Evolutionary conservation across 169 alveolate genomes (phyloP), one percentile per base, ranked within the genome.

Genomic region (Plasmodium yoelii): DNA sequence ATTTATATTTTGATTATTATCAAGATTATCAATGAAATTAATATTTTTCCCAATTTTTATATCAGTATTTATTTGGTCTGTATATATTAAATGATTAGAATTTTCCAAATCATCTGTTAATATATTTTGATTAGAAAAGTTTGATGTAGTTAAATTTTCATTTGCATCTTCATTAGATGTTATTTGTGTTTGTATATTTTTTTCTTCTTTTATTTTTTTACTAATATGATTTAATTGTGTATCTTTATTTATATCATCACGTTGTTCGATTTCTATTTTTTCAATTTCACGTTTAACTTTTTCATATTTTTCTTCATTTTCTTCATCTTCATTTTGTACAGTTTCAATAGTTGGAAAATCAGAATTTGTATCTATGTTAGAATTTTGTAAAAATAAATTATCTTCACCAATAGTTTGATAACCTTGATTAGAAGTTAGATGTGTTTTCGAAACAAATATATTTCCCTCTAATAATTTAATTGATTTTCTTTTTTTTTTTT

Each of bases 401-500:
- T 57, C 34, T 19, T 28, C 5, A n/a, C 15, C 10, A 19, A 19
- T 26, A 73, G 26, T 26, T 57, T 49, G 61, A 13, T 63, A 13
- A 4, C 24, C 22, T 34, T 24, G 22, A 39, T 8, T n/a, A 2
- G 64, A 39, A 28, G 22, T 28, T 6, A 60, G 42, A 51, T 71
- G 51, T 5, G 84, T 34, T 19, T 71, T 71, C 19, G 84, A 71
- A 1, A 67, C 10, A 8, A 49, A 49, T 13, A n/a, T 39, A 44
- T 24, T 18, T 22, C 12, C 71, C 13, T 73, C 87, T 42, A 73
- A 57, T 7, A 73, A 49, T 49, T 59, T 73, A 15, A 47, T 77
- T 1, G 80, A 19, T 49, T 49, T 64, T 55, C 75, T 64, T 49
- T 73, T 73, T 39, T 73, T 73, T 64, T 77, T 77, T 19, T 61